These are phyloP conservation scores for Naganishia sp. DNA, from an alignment of 1,284 basidiomycete species.

Conservation along the genomic window DNA sequence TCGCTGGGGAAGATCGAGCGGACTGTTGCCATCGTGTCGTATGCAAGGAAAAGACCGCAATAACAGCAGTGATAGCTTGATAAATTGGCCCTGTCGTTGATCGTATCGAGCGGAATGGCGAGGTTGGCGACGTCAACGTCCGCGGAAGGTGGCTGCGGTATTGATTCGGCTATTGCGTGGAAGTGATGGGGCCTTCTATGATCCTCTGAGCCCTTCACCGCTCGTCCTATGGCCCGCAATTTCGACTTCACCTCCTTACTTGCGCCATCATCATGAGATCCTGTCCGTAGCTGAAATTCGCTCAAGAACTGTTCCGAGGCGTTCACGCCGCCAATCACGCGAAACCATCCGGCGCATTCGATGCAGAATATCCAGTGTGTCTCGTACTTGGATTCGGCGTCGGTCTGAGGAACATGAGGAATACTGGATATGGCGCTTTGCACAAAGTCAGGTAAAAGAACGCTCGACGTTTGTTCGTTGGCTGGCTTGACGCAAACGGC, in stretches of 20 bases:
- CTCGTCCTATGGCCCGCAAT: slow-evolving; percentile 6
- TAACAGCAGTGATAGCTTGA: slow-evolving; percentile 26
- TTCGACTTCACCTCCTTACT: background rate
- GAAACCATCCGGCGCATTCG: slow-evolving; percentile 21
- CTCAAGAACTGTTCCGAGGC: background rate
- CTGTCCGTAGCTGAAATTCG: background rate
- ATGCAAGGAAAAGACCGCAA: slow-evolving; percentile 18
- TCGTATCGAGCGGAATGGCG: background rate
- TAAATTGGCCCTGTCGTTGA: background rate
- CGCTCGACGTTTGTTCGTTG: background rate
- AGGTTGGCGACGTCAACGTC: slow-evolving; percentile 1
- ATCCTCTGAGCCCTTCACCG: background rate
- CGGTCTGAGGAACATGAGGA: background rate
- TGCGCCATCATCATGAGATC: background rate
- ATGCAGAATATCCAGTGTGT: slow-evolving; percentile 15
- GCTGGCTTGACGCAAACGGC: background rate
- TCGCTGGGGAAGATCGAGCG: background rate
- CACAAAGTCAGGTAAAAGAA: background rate
- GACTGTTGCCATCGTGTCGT: slow-evolving; percentile 6
- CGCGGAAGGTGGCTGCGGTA: slow-evolving; percentile 3
- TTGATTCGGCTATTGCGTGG: slow-evolving; percentile 2
- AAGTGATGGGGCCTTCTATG: slow-evolving; percentile 21
- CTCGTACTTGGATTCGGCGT: background rate
- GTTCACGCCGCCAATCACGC: slow-evolving; percentile 7
- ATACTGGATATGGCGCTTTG: slow-evolving; percentile 1